Percentiles rank a stretch among this genome's conserved stretches.
phyloP scores from a whole-genome alignment of 2,329 filamentous ascomycete species.

The Arthrobotrys pseudoclavata region DNA sequence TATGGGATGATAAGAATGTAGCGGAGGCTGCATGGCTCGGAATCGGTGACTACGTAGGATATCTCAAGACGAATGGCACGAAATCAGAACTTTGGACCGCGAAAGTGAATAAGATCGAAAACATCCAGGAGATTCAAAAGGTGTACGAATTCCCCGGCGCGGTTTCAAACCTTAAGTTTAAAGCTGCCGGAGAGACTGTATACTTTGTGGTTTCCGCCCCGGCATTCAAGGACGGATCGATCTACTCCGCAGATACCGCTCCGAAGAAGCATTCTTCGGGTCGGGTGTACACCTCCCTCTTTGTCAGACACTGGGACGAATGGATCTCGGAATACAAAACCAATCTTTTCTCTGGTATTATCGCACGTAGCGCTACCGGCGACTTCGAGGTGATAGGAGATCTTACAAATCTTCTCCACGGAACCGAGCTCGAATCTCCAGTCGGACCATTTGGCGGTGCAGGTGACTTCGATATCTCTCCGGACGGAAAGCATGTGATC shows the following conservation, averaged over 20 bases:
- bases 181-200: conserved; percentile 70
- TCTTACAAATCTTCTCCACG: conserved; percentile 75
- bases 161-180: conserved; percentile 74
- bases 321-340: conserved; percentile 78
- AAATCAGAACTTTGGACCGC: conserved; percentile 62
- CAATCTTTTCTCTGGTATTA: conserved; percentile 79
- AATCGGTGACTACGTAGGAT: conserved; percentile 74
- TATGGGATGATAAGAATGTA: conserved; percentile 76
- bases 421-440: conserved; percentile 74
- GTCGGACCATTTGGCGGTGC: conserved; percentile 83
- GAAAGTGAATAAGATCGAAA: conserved; percentile 60
- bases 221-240: conserved; percentile 76
- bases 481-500: conserved; percentile 72
- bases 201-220: conserved; percentile 75
- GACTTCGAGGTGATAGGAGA: conserved; percentile 64
- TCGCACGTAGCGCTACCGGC: conserved; percentile 67
- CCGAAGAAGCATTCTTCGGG: conserved; percentile 75
- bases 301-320: conserved; percentile 86
- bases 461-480: conserved; percentile 82
- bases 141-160: conserved; percentile 70
- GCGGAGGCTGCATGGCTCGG: conserved; percentile 83
- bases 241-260: conserved; percentile 76
- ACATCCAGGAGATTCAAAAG: conserved; percentile 63
- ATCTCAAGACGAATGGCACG: conserved; percentile 70
- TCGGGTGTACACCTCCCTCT: conserved; percentile 80